Evolutionary conservation across 768 basidiomycete genomes (phyloP).

Genomic region (Strobilomyces confusus): DNA sequence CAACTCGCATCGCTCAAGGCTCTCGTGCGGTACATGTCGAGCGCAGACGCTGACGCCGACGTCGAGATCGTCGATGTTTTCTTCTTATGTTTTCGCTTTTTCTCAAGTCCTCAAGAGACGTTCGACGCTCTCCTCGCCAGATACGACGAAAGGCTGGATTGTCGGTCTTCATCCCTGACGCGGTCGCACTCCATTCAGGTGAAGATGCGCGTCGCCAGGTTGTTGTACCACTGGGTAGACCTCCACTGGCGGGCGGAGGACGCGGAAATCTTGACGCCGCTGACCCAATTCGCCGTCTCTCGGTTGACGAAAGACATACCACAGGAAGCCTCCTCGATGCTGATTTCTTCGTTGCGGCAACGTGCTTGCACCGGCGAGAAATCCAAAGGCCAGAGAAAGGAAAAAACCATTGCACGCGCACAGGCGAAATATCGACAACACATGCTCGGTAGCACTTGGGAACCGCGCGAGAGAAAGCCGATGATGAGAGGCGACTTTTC

Average conservation of each 20-base stretch:
- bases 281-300: slow-evolving; percentile 31
- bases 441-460: slow-evolving; percentile 20
- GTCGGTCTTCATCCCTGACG: slow-evolving; percentile 30
- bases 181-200: slow-evolving; percentile 44
- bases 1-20: slow-evolving; percentile 38
- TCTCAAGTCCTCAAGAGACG: slow-evolving; percentile 48
- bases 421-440: slow-evolving; percentile 17
- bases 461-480: slow-evolving; percentile 25
- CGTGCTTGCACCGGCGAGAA: slow-evolving; percentile 20
- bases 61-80: slow-evolving; percentile 49
- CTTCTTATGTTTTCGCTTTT: slow-evolving; percentile 71
- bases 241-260: slow-evolving; percentile 61
- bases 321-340: slow-evolving; percentile 19
- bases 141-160: slow-evolving; percentile 38
- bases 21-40: slow-evolving; percentile 45
- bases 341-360: slow-evolving; percentile 31
- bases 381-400: slow-evolving; percentile 24
- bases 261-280: slow-evolving; percentile 27
- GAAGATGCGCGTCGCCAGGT: slow-evolving; percentile 55
- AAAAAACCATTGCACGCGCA: slow-evolving; percentile 25
- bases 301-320: slow-evolving; percentile 31
- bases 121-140: slow-evolving; percentile 43
- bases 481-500: slow-evolving; percentile 29
- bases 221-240: slow-evolving; percentile 69
- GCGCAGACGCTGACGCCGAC: slow-evolving; percentile 37